A percentile compares a stretch with the other conserved stretches of the same genome.
Evolutionary conservation across 495 filamentous ascomycete species (phyloP).

Genomic region (Astrocystis sublimbata): DNA sequence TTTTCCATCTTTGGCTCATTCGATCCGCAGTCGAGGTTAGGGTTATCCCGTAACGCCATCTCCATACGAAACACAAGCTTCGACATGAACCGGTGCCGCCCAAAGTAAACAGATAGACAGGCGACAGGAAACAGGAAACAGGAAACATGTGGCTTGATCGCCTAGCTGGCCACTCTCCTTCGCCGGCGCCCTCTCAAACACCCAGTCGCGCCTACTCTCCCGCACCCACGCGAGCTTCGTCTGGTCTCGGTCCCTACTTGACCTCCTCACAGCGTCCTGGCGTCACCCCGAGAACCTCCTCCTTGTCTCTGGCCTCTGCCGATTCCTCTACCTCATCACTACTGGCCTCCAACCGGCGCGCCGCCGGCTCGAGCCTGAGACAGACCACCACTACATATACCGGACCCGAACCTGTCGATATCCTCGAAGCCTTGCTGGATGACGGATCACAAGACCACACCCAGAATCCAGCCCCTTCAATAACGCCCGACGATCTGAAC

Average conservation of each 20-base stretch:
- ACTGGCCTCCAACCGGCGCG: slow-evolving; percentile 56
- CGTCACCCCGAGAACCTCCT: slow-evolving; percentile 59
- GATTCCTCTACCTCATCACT: slow-evolving; percentile 71
- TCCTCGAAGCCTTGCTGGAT: slow-evolving; percentile 72
- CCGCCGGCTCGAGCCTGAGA: slow-evolving; percentile 68
- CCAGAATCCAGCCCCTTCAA: slow-evolving; percentile 23
- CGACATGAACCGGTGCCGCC: slow-evolving; percentile 13
- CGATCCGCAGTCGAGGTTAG: neutral
- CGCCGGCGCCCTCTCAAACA: slow-evolving; percentile 54
- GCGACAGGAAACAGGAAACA: neutral
- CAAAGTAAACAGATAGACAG: neutral
- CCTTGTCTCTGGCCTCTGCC: slow-evolving; percentile 66
- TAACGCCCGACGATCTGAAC: slow-evolving; percentile 44
- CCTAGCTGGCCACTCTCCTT: slow-evolving; percentile 70
- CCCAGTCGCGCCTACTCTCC: slow-evolving; percentile 70
- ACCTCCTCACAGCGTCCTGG: slow-evolving; percentile 57
- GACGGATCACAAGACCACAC: slow-evolving; percentile 28
- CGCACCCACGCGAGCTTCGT: slow-evolving; percentile 62
- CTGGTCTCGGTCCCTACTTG: slow-evolving; percentile 56
- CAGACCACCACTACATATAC: slow-evolving; percentile 55
- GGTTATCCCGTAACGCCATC: neutral
- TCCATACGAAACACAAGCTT: neutral
- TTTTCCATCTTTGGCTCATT: neutral
- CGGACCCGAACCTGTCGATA: slow-evolving; percentile 69
- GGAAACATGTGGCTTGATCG: slow-evolving; percentile 83